Conservation (phyloP, 176 grass and related monocot species). For the Dendrocalamus sinicus region DNA sequence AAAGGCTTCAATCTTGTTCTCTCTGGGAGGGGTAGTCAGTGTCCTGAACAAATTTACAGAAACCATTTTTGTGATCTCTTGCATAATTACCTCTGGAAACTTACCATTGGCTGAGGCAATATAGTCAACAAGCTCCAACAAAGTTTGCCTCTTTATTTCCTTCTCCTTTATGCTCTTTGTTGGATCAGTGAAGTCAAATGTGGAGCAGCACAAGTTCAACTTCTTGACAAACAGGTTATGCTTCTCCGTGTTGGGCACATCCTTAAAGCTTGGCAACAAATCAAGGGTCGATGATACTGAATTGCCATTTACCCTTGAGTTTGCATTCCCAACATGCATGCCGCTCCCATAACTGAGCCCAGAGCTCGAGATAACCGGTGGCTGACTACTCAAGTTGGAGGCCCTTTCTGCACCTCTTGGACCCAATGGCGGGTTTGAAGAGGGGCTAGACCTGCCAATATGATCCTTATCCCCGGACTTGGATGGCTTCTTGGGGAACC, state of each 20-base stretch:
- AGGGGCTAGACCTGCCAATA: conserved; percentile 47
- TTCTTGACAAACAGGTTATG: conserved; percentile 69
- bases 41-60: conserved; percentile 73
- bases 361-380: conserved; percentile 59
- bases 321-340: conserved; percentile 44
- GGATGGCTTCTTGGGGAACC: conserved; percentile 73
- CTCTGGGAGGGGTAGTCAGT: conserved; percentile 52
- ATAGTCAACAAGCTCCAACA: conserved; percentile 80
- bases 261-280: conserved; percentile 70
- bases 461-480: conserved; percentile 71
- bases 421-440: conserved; percentile 25
- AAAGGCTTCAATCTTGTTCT: conserved; percentile 66
- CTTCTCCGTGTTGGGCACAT: conserved; percentile 74
- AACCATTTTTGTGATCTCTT: conserved; percentile 69
- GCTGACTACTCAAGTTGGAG: conserved; percentile 41
- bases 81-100: conserved; percentile 76
- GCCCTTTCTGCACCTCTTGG: conserved; percentile 48
- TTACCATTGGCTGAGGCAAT: conserved; percentile 48
- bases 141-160: conserved; percentile 77
- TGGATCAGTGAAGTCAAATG: conserved; percentile 75
- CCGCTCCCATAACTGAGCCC: conserved; percentile 58
- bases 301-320: conserved; percentile 50
- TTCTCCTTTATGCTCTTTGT: conserved; percentile 74
- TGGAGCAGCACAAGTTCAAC: conserved; percentile 65
- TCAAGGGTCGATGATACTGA: conserved; percentile 24